Evolutionary conservation across 148 eudicot species (phyloP).

Genomic region (Beta vulgaris): DNA sequence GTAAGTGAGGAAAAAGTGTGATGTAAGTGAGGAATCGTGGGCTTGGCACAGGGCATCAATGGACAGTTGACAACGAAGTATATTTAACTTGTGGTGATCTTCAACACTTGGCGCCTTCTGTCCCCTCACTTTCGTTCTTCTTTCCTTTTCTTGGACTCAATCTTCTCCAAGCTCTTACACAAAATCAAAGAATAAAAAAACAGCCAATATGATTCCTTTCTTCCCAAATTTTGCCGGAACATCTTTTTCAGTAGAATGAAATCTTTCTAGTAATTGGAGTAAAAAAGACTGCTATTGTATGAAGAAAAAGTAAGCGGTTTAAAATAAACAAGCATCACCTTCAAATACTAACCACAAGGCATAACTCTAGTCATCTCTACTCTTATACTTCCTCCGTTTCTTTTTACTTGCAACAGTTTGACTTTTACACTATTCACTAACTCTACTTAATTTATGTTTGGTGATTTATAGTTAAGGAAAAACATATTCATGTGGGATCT

Average conservation of each 20-base stretch:
- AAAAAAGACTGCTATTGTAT: neutral
- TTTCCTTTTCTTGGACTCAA: constrained; percentile 10
- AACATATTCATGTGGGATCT: no score
- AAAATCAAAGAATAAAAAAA: neutral
- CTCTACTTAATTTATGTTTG: no score
- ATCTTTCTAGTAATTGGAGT: neutral
- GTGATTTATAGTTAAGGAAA: no score
- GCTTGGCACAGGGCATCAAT: neutral
- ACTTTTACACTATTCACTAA: no score
- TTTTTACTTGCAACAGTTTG: no score
- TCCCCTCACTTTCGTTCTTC: neutral
- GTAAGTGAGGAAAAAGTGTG: constrained; percentile 18
- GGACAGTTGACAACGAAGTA: neutral
- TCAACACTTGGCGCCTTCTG: constrained; percentile 15
- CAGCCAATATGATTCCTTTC: neutral
- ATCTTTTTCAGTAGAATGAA: constrained; percentile 1
- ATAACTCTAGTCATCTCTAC: neutral
- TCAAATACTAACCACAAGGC: neutral
- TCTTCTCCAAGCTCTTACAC: neutral
- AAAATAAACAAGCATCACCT: neutral
- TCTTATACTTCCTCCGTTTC: no score
- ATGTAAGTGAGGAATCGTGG: neutral
- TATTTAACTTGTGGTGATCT: neutral
- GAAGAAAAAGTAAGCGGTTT: neutral
- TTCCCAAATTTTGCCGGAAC: neutral